phyloP scores from a whole-genome alignment of 2,329 filamentous ascomycete species.

The Aspergillus sp. region DNA sequence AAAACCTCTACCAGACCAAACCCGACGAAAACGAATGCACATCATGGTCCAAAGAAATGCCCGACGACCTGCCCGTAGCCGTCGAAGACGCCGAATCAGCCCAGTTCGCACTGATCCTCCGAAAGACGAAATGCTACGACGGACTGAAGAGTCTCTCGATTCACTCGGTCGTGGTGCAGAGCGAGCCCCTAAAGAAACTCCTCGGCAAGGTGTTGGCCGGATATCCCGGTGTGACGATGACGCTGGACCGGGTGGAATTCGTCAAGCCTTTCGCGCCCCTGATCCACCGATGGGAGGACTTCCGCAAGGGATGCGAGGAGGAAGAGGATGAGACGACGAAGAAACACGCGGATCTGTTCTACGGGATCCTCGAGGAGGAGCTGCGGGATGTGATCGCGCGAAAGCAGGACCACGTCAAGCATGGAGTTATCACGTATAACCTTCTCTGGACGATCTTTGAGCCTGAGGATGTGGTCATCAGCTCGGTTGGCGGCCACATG shows the following conservation, averaged over 20 bases:
- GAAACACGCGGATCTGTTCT: conserved; percentile 50
- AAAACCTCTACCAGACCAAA: conserved; percentile 52
- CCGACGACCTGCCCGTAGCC: conserved; percentile 55
- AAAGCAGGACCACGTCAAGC: conserved; percentile 52
- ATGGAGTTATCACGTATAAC: conserved; percentile 55
- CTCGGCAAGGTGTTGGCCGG: conserved; percentile 56
- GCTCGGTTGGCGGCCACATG: neutral
- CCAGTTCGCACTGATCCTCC: conserved; percentile 61
- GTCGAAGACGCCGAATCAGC: conserved; percentile 63
- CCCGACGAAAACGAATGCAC: conserved; percentile 52
- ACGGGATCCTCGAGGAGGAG: conserved; percentile 51
- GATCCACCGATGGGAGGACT: conserved; percentile 62
- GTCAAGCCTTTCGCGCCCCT: conserved; percentile 61
- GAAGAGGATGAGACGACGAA: conserved; percentile 46
- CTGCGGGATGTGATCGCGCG: conserved; percentile 52
- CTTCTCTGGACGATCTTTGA: conserved; percentile 45
- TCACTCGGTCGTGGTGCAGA: conserved; percentile 65
- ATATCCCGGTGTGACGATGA: conserved; percentile 61
- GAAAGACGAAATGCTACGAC: conserved; percentile 58
- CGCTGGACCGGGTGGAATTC: conserved; percentile 62
- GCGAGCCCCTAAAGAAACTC: conserved; percentile 58
- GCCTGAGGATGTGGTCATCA: conserved; percentile 24
- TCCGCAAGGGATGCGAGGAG: conserved; percentile 45
- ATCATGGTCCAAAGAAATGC: conserved; percentile 58
- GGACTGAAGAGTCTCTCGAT: conserved; percentile 61